These are phyloP conservation scores for Diaporthe capsici DNA, from an alignment of 2,329 filamentous ascomycete genomes.

Conservation along the genomic window DNA sequence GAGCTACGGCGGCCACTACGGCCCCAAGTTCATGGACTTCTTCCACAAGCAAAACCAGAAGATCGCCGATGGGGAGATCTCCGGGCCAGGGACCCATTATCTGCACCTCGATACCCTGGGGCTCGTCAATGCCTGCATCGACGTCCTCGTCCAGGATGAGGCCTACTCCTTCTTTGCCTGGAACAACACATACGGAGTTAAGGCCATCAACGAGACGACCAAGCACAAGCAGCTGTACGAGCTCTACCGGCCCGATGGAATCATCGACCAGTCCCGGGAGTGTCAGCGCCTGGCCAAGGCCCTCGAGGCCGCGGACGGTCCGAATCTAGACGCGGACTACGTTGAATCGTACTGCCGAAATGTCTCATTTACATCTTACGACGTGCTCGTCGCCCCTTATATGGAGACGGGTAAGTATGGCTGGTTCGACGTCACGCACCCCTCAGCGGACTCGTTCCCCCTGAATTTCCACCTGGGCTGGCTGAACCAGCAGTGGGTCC, in stretches of 20 bases:
- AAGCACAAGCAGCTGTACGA: conserved; percentile 61
- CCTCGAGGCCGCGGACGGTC: conserved; percentile 49
- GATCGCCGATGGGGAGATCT: conserved; percentile 38
- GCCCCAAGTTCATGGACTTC: conserved; percentile 55
- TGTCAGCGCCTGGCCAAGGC: conserved; percentile 57
- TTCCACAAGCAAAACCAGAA: conserved; percentile 40
- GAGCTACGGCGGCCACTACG: conserved; percentile 54
- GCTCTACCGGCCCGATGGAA: conserved; percentile 61
- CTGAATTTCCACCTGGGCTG: conserved; percentile 66
- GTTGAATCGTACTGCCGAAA: conserved; percentile 39
- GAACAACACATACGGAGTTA: conserved; percentile 65
- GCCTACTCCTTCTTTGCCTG: conserved; percentile 38
- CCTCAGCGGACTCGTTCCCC: conserved; percentile 66
- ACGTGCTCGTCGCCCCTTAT: conserved; percentile 13
- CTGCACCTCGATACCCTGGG: conserved; percentile 42
- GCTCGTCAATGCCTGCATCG: conserved; percentile 40
- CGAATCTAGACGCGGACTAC: conserved; percentile 17
- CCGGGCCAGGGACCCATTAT: conserved; percentile 38
- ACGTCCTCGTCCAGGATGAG: conserved; percentile 20
- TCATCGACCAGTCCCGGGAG: conserved; percentile 62
- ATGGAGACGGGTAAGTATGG: conserved; percentile 50
- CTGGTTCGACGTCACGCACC: conserved; percentile 71
- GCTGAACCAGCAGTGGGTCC: conserved; percentile 68
- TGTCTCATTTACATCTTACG: background rate
- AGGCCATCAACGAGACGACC: conserved; percentile 62